Evolutionary conservation across 225 moss, liverwort and hornwort species (phyloP), one percentile per base, ranked within the genome.

Genomic region (Bryum argenteum): DNA sequence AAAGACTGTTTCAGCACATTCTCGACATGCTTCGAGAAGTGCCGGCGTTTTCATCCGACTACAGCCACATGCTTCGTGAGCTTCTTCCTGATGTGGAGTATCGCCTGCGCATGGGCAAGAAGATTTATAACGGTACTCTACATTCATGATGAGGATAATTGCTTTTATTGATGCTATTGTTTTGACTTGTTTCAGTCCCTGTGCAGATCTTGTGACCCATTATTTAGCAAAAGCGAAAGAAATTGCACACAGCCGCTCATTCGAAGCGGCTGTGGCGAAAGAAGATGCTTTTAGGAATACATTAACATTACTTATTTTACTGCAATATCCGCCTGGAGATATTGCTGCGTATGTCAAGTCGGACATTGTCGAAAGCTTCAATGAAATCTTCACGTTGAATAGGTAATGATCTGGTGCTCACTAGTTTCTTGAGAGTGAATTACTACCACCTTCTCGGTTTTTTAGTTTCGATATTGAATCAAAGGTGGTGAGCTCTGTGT

Each of bases 61-160:
- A 98, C 71, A 80, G 88, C 80, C 86, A 88, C 63, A 85, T 98
- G 21, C 77, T 98, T 20, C 92, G 92, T 66, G 92, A 92, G 82
- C 88, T 98, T 19, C 87, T 98, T 63, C 89, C 86, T 44, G 84
- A 90, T 39, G 79, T 94, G 66, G 94, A 94, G 77, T 98, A 98
- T 66, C 88, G 94, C 40, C 72, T 90, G 66, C 98, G 98, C 22
- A 89, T 98, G 84, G 87, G 94, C 82, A 98, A 89, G 81, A 94
- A 89, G 78, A 79, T 92, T 16, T 94, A 94, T 76, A 84, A 89
- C 60, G 97, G 96, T 91, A 75, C 33, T 65, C 62, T 39, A 40
- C 7, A 10, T 42, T 37, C 41, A 28, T 75, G 38, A 50, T n/a
- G 37, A 38, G 42, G 28, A 48, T 59, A 10, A 26, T 10, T 44